These are phyloP conservation scores for Purshia tridentata DNA, from an alignment of 306 rosid species.

Conservation along the genomic window DNA sequence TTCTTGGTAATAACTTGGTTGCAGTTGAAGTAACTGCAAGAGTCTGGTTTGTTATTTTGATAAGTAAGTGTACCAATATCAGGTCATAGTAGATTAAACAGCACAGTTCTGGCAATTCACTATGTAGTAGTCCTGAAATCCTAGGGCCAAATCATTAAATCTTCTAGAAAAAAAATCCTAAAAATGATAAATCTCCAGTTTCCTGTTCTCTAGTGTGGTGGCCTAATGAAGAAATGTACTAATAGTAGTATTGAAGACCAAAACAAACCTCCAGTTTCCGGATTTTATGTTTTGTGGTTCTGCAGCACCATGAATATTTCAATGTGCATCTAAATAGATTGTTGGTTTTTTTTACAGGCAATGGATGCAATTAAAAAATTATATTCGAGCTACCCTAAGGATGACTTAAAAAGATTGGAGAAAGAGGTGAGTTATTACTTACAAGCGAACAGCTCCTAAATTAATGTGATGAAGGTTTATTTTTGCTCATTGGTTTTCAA, in stretches of 20 bases:
- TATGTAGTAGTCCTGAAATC: background rate
- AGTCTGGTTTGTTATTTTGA: background rate
- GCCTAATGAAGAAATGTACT: background rate
- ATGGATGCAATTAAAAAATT: constrained; percentile 83
- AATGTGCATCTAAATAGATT: constrained; percentile 11
- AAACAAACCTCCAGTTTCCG: too few species aligned
- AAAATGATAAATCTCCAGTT: background rate
- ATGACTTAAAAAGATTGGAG: constrained; percentile 83
- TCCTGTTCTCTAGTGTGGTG: background rate
- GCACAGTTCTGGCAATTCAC: background rate
- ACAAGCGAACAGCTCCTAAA: background rate
- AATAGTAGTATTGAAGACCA: background rate
- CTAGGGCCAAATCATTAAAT: background rate
- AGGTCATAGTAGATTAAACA: background rate
- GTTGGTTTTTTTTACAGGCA: constrained; percentile 50
- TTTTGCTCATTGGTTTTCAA: constrained; percentile 23
- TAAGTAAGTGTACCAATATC: background rate
- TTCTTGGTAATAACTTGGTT: background rate
- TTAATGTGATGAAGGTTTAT: background rate
- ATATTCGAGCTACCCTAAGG: constrained; percentile 69
- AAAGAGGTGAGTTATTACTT: constrained; percentile 65
- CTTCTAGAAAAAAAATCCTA: background rate
- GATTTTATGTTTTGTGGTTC: background rate
- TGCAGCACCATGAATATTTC: background rate
- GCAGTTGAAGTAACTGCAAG: background rate